Evolutionary conservation across 2,329 filamentous ascomycete genomes (phyloP), one percentile per base, ranked within the genome.

Genomic region (Fusarium sp.): DNA sequence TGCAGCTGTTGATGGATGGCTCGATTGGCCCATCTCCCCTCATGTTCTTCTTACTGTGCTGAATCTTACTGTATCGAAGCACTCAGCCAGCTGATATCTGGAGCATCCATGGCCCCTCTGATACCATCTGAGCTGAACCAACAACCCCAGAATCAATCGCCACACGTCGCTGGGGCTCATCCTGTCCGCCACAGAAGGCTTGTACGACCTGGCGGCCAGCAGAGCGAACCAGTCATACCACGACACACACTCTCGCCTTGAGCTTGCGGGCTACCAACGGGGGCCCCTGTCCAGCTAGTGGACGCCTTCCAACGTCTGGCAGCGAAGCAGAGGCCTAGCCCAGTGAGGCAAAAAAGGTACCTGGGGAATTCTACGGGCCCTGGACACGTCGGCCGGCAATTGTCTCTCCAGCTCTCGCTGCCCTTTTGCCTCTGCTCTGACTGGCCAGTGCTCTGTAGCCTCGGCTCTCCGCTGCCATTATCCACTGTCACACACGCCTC

Each of bases 311-410:
- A 51, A 33, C 34, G 40, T 27, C 56, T 59, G 56, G 31, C 23
- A 49, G 25, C 23, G 56, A 59, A 58, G 42, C 14, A 34, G 27
- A 23, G 18, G 42, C 56, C 51, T 33, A 38, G 56, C 56, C 56
- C 56, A 50, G 56, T 33, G 42, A 59, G 56, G 56, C 56, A 46
- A 46, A 51, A 36, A 51, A 29, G 31, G 33, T 36, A 18, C 36
- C 42, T 44, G 25, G 56, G 56, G 56, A 58, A 51, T 36, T 27
- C 20, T 23, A 51, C 31, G 38, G 42, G 42, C 27, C 29, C 33
- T 50, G 42, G 56, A 33, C 42, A 51, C 29, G 50, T n/a, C 29
- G 23, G 31, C 25, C 54, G 56, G 56, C 56, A 59, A 51, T 59
- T 29, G 56, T 29, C 20, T 25, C 38, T 38, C 56, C 42, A 25